These are phyloP conservation scores for Phytopythium chamaehyphon DNA, from an alignment of 352 stramenopile genomes.

Conservation along the genomic window DNA sequence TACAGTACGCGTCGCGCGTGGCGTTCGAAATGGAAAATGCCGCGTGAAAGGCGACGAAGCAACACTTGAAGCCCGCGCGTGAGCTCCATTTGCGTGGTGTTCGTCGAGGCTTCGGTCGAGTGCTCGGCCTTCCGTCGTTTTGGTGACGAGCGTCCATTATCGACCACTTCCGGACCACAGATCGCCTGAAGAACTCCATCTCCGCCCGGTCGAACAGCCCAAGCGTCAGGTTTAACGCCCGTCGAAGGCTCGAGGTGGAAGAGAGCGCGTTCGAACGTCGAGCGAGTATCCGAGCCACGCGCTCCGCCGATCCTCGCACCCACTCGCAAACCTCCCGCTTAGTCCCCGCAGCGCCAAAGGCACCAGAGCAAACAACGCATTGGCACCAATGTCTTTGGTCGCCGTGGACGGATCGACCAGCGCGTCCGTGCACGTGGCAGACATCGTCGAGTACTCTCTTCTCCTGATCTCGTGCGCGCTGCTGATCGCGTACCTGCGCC, in stretches of 20 bases:
- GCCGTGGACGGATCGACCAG: background rate
- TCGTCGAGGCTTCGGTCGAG: too few relatives aligned
- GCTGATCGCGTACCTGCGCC: slow-evolving; percentile 44
- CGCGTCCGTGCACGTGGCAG: slow-evolving; percentile 1
- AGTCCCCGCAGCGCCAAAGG: too few relatives aligned
- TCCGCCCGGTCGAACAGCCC: too few relatives aligned
- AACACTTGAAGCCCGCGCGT: too few relatives aligned
- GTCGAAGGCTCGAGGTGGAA: too few relatives aligned
- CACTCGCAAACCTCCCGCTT: background rate
- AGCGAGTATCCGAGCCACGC: background rate
- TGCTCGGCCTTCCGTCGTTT: background rate
- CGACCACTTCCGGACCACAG: background rate
- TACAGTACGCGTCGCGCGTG: slow-evolving; percentile 12
- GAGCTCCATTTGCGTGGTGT: too few relatives aligned
- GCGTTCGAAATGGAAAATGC: too few relatives aligned
- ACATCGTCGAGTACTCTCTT: slow-evolving; percentile 6
- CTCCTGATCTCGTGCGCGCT: background rate
- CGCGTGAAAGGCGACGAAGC: too few relatives aligned
- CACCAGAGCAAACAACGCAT: background rate
- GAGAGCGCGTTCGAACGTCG: background rate
- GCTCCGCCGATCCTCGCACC: background rate
- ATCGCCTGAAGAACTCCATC: too few relatives aligned
- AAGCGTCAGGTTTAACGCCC: too few relatives aligned
- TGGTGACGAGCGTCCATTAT: slow-evolving; percentile 2
- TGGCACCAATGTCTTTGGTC: background rate